Base-by-base conservation (phyloP, 306 rosid species). In the Prunus padus region DNA sequence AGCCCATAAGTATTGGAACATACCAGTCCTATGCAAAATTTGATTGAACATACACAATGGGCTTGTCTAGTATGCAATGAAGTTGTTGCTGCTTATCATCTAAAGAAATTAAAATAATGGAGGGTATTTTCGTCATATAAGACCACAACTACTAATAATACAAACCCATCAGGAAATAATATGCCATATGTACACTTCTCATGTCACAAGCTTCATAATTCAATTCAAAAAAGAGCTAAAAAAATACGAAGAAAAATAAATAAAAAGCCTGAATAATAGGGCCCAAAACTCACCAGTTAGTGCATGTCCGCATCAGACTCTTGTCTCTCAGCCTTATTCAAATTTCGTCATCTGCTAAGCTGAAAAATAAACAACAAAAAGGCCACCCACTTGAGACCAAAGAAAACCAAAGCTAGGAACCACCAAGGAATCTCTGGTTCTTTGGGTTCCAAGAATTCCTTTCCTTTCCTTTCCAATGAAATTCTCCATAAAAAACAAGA, bases 241-340 rank as follows among this genome's bases (percentile, higher is more conserved):
- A 60, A 26, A 60, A 61, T 26, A 4, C 5, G 30, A 57, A 44
- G 5, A 37, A 77, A 51, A 81, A 66, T 71, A 75, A 60, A 80
- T 74, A 80, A 79, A 81, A 73, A 65, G 57, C 67, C 50, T 31
- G 54, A 76, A 72, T 49, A 22, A 45, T 67, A 77, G 77, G 76
- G 74, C 30, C 87, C 85, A 71, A 57, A 81, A 75, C 77, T 46
- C 74, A 65, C 71, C 81, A 79, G 71, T 64, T 71, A 71, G 83
- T 84, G 87, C 80, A 40, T 45, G 97, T 92, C 96, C 80, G 72
- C 88, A 67, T 88, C 90, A 79, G 72, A 52, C 75, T 77, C 85
- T 30, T 71, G 71, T 77, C 82, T 77, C 82, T 72, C 76, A 82
- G 66, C 81, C 78, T 72, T 74, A 59, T 85, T 89, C 91, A 79